Conservation (phyloP, 352 stramenopile species). For the Phytophthora sansomeana region DNA sequence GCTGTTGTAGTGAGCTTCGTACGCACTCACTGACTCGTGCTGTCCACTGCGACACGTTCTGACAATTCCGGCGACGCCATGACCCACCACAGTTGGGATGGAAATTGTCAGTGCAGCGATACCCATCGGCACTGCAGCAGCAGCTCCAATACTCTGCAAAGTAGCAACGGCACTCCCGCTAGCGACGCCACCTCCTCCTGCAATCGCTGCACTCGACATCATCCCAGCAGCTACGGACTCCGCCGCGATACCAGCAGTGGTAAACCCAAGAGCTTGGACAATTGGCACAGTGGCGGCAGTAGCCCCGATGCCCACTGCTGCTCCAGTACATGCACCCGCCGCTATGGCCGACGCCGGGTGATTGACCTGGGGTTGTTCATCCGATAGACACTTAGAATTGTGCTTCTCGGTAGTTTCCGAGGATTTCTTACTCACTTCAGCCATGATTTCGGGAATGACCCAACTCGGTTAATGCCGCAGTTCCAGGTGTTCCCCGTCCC, state of each 20-base stretch:
- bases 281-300: not conserved
- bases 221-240: not conserved
- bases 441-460: too few relatives aligned
- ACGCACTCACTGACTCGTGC: conserved; percentile 26
- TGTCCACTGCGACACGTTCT: conserved; percentile 29
- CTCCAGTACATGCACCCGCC: not conserved
- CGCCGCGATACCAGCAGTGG: not conserved
- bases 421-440: too few relatives aligned
- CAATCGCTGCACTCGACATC: not conserved
- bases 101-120: not conserved
- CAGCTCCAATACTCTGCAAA: not conserved
- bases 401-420: too few relatives aligned
- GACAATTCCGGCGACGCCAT: conserved; percentile 15
- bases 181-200: not conserved
- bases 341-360: not conserved
- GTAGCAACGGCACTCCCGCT: not conserved
- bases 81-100: not conserved
- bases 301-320: not conserved
- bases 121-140: not conserved
- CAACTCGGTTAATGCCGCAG: too few relatives aligned
- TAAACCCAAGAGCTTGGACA: not conserved
- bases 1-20: conserved; percentile 10
- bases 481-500: too few relatives aligned
- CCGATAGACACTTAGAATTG: too few relatives aligned
- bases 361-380: not conserved